These are phyloP conservation scores for Lenwebbia sp. DNA, from an alignment of 345 rosid species.

Conservation along the genomic window DNA sequence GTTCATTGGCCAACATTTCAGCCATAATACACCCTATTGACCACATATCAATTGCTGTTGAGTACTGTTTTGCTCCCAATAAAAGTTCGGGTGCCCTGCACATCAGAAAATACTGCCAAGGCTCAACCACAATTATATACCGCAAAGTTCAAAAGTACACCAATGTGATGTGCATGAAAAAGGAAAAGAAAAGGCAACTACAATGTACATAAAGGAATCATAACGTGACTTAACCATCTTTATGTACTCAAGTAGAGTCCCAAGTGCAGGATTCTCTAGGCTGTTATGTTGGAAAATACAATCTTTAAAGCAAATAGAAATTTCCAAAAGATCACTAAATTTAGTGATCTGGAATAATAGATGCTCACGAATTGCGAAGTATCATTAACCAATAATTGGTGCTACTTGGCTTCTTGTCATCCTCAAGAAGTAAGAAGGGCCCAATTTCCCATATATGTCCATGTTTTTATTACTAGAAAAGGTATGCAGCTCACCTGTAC, in stretches of 20 bases:
- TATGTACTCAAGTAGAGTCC: neutral
- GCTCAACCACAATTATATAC: neutral
- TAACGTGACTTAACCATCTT: neutral
- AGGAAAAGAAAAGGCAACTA: neutral
- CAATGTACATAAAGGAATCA: neutral
- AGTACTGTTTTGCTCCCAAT: slow-evolving; percentile 65
- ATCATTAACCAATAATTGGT: neutral
- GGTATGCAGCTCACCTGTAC: slow-evolving; percentile 56
- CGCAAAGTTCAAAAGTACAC: neutral
- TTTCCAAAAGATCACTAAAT: neutral
- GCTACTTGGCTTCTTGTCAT: neutral
- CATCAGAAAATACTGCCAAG: neutral
- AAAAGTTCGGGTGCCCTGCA: slow-evolving; percentile 86
- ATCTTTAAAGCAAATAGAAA: neutral
- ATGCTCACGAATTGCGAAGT: neutral
- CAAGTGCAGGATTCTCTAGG: neutral
- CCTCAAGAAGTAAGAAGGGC: neutral
- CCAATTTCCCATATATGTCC: neutral
- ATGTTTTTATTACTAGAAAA: neutral
- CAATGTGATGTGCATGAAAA: neutral
- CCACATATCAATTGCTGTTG: slow-evolving; percentile 95
- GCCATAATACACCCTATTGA: slow-evolving; percentile 93
- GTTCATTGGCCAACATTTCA: slow-evolving; percentile 62
- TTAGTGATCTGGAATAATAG: neutral
- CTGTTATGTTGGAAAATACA: neutral